Conservation (phyloP, 2,329 filamentous ascomycete species). For the Penicillium brevicompactum region DNA sequence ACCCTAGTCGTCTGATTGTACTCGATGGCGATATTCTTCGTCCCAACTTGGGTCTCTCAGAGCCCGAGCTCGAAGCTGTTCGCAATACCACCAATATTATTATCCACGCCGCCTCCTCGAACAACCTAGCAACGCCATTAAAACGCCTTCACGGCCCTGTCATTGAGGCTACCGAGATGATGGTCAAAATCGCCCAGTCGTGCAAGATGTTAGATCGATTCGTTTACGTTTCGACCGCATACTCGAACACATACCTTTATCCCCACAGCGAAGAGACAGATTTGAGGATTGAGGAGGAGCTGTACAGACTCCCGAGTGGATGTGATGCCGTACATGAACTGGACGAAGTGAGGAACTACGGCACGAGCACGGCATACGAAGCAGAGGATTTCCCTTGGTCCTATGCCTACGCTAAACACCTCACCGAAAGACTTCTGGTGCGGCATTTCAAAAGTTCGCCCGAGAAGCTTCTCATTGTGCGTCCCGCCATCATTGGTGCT, state of each 20-base stretch:
- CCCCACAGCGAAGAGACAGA: not conserved
- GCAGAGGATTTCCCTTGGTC: conserved; percentile 14
- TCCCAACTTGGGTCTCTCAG: conserved; percentile 9
- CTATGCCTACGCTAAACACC: conserved; percentile 20
- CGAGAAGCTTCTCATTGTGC: conserved; percentile 14
- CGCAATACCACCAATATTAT: conserved; percentile 11
- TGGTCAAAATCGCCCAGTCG: conserved; percentile 10
- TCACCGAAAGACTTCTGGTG: conserved; percentile 10
- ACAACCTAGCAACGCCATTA: conserved; percentile 4
- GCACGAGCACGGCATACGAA: conserved; percentile 1
- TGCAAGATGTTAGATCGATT: conserved; percentile 15
- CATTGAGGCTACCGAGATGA: conserved; percentile 4
- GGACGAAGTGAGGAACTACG: not conserved
- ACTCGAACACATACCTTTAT: conserved; percentile 16
- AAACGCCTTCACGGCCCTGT: not conserved
- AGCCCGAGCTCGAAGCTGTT: not conserved
- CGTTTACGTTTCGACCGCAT: conserved; percentile 23
- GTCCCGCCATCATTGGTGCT: conserved; percentile 14
- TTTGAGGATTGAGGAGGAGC: conserved; percentile 10
- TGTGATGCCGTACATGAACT: not conserved
- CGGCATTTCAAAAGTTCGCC: not conserved
- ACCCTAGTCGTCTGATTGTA: conserved; percentile 3
- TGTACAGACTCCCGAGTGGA: conserved; percentile 11
- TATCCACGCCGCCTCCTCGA: conserved; percentile 21
- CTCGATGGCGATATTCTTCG: conserved; percentile 18